Conservation (phyloP, 176 grass and related monocot genomes). For the Puya raimondii region DNA sequence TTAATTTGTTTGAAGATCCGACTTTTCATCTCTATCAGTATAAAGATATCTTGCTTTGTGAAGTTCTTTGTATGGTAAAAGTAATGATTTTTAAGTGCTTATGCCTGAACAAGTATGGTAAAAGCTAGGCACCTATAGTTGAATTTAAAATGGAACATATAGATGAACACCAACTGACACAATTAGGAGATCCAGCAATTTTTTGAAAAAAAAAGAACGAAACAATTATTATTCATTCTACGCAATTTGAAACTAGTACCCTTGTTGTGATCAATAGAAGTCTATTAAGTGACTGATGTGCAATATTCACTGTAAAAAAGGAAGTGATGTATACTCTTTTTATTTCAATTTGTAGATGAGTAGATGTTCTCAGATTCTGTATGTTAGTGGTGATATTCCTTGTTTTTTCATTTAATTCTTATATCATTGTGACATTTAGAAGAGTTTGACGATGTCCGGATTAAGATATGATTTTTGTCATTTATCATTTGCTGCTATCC, state of each 20-base stretch:
- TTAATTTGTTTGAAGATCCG: too few species aligned
- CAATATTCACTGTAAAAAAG: neutral
- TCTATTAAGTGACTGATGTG: too few species aligned
- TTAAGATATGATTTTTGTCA: neutral
- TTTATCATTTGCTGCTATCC: neutral
- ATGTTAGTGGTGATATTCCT: neutral
- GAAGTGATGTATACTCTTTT: neutral
- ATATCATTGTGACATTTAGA: neutral
- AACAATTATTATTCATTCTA: neutral
- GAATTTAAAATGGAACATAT: too few species aligned
- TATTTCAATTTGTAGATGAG: neutral
- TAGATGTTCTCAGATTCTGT: neutral
- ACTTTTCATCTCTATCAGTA: too few species aligned
- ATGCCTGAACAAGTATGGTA: neutral
- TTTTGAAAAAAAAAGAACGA: too few species aligned
- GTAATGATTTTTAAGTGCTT: neutral
- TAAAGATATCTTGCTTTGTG: too few species aligned
- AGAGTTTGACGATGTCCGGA: neutral
- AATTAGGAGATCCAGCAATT: too few species aligned
- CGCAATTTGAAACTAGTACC: neutral
- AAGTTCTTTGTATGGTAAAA: neutral
- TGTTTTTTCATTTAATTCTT: neutral
- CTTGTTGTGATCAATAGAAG: neutral
- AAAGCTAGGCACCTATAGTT: neutral
- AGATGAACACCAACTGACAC: too few species aligned